Percentiles rank a stretch among this genome's conserved stretches.
Evolutionary conservation across 1,139 yeast species (phyloP).

Genomic region (Yamadazyma dushanensis): DNA sequence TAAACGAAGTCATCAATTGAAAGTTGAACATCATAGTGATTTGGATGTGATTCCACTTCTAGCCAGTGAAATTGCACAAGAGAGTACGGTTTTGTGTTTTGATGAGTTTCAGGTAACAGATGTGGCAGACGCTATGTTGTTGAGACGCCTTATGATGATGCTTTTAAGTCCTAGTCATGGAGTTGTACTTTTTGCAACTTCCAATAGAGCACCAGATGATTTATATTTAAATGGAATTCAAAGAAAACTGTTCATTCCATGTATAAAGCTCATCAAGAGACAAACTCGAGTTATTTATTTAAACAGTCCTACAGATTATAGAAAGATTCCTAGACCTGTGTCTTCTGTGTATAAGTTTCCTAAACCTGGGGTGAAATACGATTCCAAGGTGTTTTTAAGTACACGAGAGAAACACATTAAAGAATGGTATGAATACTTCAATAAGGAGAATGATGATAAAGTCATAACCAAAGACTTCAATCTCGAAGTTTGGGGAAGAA

Average conservation of each 20-base stretch:
- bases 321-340: constrained; percentile 82
- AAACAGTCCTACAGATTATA: constrained; percentile 90
- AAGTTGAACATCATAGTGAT: constrained; percentile 57
- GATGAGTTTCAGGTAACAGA: constrained; percentile 97
- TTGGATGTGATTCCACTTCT: constrained; percentile 81
- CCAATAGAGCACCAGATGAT: constrained; percentile 93
- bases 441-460: constrained; percentile 39
- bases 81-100: constrained; percentile 80
- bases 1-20: constrained; percentile 78
- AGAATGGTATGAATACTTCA: constrained; percentile 78
- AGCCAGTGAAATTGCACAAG: constrained; percentile 79
- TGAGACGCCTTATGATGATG: constrained; percentile 69
- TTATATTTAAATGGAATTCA: constrained; percentile 92
- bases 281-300: constrained; percentile 76
- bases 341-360: constrained; percentile 82
- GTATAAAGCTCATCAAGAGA: constrained; percentile 75
- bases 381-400: constrained; percentile 50
- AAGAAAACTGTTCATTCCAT: constrained; percentile 86
- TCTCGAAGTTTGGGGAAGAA: constrained; percentile 84
- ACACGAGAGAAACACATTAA: constrained; percentile 64
- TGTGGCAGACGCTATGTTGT: constrained; percentile 96
- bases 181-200: constrained; percentile 85
- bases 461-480: constrained; percentile 33
- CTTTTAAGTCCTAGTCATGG: constrained; percentile 71
- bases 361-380: constrained; percentile 57